These are phyloP conservation scores for Carpinus fangiana DNA, from an alignment of 306 rosid species.

Conservation along the genomic window DNA sequence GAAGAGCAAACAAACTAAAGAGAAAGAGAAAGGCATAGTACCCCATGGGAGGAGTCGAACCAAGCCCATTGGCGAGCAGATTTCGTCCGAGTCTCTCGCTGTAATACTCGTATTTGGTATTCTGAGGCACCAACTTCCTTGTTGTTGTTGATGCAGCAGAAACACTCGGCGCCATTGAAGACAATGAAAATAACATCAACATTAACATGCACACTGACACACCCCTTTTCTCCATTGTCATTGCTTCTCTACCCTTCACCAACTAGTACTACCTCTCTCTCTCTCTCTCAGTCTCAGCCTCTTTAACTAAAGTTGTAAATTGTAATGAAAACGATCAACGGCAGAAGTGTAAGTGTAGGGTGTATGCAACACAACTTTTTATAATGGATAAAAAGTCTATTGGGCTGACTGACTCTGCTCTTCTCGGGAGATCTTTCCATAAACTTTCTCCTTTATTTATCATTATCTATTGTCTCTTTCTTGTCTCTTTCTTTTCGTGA, in stretches of 20 bases:
- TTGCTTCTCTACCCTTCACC: not conserved
- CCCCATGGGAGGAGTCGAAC: constrained; percentile 95
- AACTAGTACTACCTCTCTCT: not conserved
- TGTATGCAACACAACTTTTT: no score
- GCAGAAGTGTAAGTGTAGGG: not conserved
- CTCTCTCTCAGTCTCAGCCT: constrained; percentile 1
- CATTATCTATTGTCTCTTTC: no score
- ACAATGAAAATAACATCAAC: constrained; percentile 13
- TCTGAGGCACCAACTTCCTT: constrained; percentile 16
- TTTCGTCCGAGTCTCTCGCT: constrained; percentile 45
- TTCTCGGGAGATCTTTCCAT: no score
- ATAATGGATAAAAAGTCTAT: no score
- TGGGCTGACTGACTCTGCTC: no score
- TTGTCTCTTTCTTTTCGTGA: no score
- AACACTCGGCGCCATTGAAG: constrained; percentile 18
- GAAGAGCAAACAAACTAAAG: not conserved
- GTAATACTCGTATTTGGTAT: not conserved
- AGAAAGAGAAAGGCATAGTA: constrained; percentile 12
- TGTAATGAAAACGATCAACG: not conserved
- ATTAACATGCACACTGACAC: not conserved
- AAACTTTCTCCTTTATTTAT: no score
- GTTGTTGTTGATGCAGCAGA: constrained; percentile 33
- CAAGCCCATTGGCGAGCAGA: constrained; percentile 84
- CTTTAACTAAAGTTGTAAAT: no score
- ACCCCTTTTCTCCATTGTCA: constrained; percentile 14